These are phyloP conservation scores for Globisporangium rhizosaccharum DNA, from an alignment of 352 stramenopile species.

Conservation along the genomic window DNA sequence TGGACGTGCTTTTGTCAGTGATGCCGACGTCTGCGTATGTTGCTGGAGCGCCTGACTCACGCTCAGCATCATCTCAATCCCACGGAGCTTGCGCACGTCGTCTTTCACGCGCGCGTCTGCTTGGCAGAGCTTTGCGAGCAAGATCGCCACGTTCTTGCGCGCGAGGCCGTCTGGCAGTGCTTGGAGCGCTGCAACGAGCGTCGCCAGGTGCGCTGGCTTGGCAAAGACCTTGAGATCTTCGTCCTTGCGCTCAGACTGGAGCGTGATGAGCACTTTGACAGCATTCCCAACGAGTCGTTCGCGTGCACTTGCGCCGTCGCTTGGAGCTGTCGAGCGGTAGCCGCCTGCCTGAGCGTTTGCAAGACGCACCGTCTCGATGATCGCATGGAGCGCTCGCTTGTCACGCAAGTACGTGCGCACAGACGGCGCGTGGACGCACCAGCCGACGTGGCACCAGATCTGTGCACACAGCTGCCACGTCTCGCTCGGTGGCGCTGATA, in stretches of 20 bases:
- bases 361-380: conserved; percentile 36
- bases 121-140: conserved; percentile 69
- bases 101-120: conserved; percentile 38
- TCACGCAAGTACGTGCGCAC: conserved; percentile 35
- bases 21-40: background rate
- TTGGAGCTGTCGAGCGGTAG: background rate
- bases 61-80: conserved; percentile 77
- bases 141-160: conserved; percentile 73
- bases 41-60: conserved; percentile 50
- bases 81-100: conserved; percentile 47
- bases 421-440: conserved; percentile 26
- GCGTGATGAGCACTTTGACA: conserved; percentile 56
- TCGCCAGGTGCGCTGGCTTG: conserved; percentile 20
- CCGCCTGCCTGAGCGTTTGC: conserved; percentile 21
- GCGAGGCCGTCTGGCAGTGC: conserved; percentile 41
- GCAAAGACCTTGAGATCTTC: conserved; percentile 18
- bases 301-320: conserved; percentile 18
- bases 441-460: conserved; percentile 71
- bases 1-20: background rate
- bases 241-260: conserved; percentile 23
- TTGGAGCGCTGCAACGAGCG: conserved; percentile 42
- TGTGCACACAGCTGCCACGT: conserved; percentile 60
- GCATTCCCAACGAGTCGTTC: conserved; percentile 63
- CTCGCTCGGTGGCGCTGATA: conserved; percentile 7
- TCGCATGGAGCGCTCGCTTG: conserved; percentile 21